These are phyloP conservation scores for Cajanus cajan DNA, from an alignment of 306 rosid species.

Conservation along the genomic window DNA sequence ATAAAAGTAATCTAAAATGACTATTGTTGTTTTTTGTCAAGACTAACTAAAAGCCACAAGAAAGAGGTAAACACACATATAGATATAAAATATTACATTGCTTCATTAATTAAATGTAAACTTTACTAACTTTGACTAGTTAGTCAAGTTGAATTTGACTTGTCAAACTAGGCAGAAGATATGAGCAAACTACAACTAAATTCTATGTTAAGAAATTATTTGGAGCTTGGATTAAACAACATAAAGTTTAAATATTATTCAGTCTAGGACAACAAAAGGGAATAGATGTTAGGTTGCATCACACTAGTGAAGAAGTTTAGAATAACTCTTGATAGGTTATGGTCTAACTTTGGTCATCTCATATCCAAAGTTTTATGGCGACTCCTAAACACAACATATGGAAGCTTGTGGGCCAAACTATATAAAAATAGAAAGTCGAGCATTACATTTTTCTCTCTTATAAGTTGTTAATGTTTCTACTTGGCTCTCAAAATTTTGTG, in stretches of 20 bases:
- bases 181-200: not conserved
- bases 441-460: not conserved
- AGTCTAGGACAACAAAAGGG: not conserved
- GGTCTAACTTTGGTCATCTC: not conserved
- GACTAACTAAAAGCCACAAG: not conserved
- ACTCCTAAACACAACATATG: not conserved
- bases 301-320: not conserved
- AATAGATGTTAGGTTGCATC: not conserved
- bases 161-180: too few species aligned
- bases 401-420: not conserved
- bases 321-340: not conserved
- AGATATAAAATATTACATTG: not conserved
- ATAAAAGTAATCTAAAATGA: too few species aligned
- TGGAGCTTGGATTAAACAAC: not conserved
- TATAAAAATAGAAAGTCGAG: not conserved
- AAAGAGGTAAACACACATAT: not conserved
- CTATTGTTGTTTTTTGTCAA: not conserved
- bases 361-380: not conserved
- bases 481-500: too few species aligned
- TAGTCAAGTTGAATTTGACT: too few species aligned
- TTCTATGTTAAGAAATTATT: not conserved
- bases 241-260: not conserved
- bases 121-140: not conserved
- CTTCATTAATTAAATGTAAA: not conserved
- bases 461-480: constrained; percentile 15